Conservation (phyloP, 495 filamentous ascomycete species). For the Pseudomonodictys pantanalensis region DNA sequence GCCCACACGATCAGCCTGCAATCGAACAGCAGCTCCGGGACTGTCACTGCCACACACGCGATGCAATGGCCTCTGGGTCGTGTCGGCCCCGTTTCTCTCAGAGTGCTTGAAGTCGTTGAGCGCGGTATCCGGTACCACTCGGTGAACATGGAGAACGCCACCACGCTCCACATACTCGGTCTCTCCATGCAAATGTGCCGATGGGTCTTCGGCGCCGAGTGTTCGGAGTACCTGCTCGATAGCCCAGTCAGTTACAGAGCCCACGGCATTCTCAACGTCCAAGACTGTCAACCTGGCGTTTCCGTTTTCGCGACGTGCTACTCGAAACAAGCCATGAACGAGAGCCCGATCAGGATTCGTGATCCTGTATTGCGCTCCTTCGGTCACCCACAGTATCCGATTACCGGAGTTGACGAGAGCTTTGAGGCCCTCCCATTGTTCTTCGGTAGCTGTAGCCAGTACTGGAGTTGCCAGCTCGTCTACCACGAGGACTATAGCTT, state of each 20-base stretch:
- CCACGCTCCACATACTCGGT: constrained; percentile 8
- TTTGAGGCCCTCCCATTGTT: constrained; percentile 34
- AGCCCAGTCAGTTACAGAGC: constrained; percentile 14
- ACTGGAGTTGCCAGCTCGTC: constrained; percentile 30
- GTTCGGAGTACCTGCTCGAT: constrained; percentile 27
- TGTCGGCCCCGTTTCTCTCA: not conserved
- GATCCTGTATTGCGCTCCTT: constrained; percentile 34
- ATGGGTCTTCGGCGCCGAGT: not conserved
- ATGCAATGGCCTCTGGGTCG: constrained; percentile 1
- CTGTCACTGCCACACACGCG: no score
- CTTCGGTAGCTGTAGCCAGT: constrained; percentile 7
- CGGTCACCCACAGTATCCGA: constrained; percentile 40
- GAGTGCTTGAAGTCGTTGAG: constrained; percentile 9
- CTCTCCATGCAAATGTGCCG: not conserved
- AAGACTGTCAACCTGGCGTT: constrained; percentile 35
- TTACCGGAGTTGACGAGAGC: constrained; percentile 12
- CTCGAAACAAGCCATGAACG: constrained; percentile 37
- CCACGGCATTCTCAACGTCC: constrained; percentile 36
- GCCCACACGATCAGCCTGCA: not conserved
- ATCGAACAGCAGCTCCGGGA: not conserved
- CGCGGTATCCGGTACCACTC: not conserved
- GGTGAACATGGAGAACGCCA: constrained; percentile 1
- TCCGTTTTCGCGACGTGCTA: constrained; percentile 36
- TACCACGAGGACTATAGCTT: constrained; percentile 30
- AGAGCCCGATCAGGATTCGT: constrained; percentile 38